Evolutionary conservation across 2,329 filamentous ascomycete species (phyloP).

Genomic region (Verticillium isaacii): DNA sequence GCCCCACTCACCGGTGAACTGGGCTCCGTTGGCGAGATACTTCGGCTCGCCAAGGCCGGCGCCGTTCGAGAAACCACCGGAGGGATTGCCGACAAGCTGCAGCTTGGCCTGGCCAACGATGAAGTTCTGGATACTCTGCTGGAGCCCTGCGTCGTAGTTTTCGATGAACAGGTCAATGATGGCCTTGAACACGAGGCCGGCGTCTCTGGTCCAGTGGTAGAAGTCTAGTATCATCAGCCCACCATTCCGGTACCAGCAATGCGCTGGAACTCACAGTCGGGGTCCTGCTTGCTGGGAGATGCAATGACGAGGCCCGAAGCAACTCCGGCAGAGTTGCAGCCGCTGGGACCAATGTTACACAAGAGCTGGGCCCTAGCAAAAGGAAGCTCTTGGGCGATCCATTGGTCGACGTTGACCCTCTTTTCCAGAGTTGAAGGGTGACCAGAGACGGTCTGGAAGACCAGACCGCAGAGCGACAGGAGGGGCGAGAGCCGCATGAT

Average conservation of each 20-base stretch:
- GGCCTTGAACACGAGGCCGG: slow-evolving; percentile 64
- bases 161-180: slow-evolving; percentile 62
- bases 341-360: slow-evolving; percentile 55
- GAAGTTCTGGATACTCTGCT: slow-evolving; percentile 61
- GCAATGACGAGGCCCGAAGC: slow-evolving; percentile 50
- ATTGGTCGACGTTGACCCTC: slow-evolving; percentile 42
- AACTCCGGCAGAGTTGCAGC: slow-evolving; percentile 43
- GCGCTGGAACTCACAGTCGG: slow-evolving; percentile 43
- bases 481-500: slow-evolving; percentile 45
- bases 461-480: slow-evolving; percentile 46
- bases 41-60: slow-evolving; percentile 67
- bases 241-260: neutral
- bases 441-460: slow-evolving; percentile 46
- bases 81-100: slow-evolving; percentile 65
- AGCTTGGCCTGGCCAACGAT: slow-evolving; percentile 62
- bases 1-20: slow-evolving; percentile 66
- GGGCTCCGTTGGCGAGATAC: slow-evolving; percentile 58
- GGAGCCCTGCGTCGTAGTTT: slow-evolving; percentile 52
- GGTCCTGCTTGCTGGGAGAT: slow-evolving; percentile 46
- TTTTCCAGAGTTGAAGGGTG: slow-evolving; percentile 23
- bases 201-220: slow-evolving; percentile 75
- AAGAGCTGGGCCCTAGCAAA: slow-evolving; percentile 47
- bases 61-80: slow-evolving; percentile 50
- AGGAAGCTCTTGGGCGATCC: slow-evolving; percentile 45
- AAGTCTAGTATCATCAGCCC: slow-evolving; percentile 48